Percentiles rank a stretch among this genome's conserved stretches.
Conservation (phyloP, 2,329 filamentous ascomycete species). For the Fusarium cyanostomum region DNA sequence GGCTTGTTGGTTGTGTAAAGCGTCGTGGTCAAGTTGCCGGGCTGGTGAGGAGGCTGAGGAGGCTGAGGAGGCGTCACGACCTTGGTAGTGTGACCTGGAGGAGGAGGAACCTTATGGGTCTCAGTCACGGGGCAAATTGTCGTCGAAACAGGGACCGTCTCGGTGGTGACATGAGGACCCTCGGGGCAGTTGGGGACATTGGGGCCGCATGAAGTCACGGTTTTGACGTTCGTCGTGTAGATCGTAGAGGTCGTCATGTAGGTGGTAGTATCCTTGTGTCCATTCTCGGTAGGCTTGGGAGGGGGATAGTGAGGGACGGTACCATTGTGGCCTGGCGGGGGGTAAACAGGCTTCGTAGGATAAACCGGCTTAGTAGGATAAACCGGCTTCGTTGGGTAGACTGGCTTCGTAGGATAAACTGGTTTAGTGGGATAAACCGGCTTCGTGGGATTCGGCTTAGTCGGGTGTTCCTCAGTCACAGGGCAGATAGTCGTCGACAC, state of each 20-base stretch:
- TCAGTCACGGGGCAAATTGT: slow-evolving; percentile 30
- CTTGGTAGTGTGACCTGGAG: not conserved
- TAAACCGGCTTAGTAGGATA: too few species aligned
- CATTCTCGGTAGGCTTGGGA: not conserved
- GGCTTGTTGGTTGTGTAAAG: slow-evolving; percentile 14
- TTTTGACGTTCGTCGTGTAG: slow-evolving; percentile 30
- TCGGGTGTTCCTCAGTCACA: slow-evolving; percentile 24
- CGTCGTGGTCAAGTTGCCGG: slow-evolving; percentile 24
- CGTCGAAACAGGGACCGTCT: slow-evolving; percentile 24
- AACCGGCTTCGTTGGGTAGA: too few species aligned
- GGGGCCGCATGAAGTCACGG: slow-evolving; percentile 24
- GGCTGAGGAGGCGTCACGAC: slow-evolving; percentile 13
- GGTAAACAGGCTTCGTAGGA: too few species aligned
- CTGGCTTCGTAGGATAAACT: too few species aligned
- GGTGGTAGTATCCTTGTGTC: not conserved
- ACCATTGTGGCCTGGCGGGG: too few species aligned
- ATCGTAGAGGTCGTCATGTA: slow-evolving; percentile 22
- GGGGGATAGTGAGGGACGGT: not conserved
- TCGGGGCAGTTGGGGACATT: slow-evolving; percentile 18
- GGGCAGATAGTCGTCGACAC: slow-evolving; percentile 36
- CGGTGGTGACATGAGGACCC: slow-evolving; percentile 21
- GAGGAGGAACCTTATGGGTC: not conserved
- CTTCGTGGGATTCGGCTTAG: not conserved
- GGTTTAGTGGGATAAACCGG: slow-evolving; percentile 13
- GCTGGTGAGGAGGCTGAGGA: slow-evolving; percentile 8